Percentiles rank a stretch among this genome's conserved stretches.
phyloP scores from a whole-genome alignment of 257 asterid genomes.

The Linderniella brevidens region DNA sequence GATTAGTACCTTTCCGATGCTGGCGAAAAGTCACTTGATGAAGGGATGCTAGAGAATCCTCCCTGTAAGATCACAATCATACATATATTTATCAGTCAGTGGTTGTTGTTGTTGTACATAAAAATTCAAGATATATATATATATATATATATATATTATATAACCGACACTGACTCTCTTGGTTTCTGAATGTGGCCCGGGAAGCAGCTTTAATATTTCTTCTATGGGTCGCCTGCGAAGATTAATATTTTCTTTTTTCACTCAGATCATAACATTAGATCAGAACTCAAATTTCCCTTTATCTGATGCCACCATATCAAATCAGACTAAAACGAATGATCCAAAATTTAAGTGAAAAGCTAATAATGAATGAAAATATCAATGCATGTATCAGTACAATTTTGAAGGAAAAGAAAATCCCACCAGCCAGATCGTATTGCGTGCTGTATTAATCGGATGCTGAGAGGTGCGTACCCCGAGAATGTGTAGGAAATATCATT shows the following conservation, averaged over 20 bases:
- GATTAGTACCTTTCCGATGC: not conserved
- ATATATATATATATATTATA: too few species aligned
- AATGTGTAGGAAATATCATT: conserved; percentile 84
- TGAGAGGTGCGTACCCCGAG: conserved; percentile 98
- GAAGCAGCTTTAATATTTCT: conserved; percentile 75
- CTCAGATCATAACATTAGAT: too few species aligned
- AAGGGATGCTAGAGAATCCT: conserved; percentile 55
- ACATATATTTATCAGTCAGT: conserved; percentile 5
- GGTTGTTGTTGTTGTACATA: not conserved
- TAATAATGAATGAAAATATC: too few species aligned
- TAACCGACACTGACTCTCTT: conserved; percentile 65
- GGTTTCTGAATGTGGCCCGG: conserved; percentile 89
- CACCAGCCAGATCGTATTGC: conserved; percentile 96
- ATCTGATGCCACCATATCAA: too few species aligned
- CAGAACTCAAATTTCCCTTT: too few species aligned
- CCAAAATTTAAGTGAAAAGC: too few species aligned
- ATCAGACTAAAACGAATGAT: too few species aligned
- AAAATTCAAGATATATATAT: too few species aligned
- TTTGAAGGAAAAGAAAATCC: conserved; percentile 18
- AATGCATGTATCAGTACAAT: too few species aligned
- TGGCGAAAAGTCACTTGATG: conserved; percentile 10
- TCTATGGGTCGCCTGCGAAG: conserved; percentile 75
- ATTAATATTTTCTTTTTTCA: too few species aligned
- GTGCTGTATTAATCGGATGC: conserved; percentile 86
- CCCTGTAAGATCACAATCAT: conserved; percentile 38